Base-by-base conservation (phyloP, 495 filamentous ascomycete genomes). In the Paragyromitra xinjiangensis region DNA sequence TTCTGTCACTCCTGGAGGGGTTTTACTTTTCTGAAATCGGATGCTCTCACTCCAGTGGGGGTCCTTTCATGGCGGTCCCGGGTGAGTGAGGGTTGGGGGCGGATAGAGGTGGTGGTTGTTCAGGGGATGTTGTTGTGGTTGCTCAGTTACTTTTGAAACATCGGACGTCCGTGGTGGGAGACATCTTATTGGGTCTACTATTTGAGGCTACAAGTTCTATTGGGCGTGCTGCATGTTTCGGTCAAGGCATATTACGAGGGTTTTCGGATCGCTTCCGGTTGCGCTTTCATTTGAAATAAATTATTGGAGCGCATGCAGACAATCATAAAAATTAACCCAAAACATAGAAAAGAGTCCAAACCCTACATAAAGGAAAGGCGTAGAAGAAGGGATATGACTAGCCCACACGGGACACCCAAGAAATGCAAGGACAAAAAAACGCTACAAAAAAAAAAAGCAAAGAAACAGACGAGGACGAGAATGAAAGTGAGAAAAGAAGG, bases 11-110 rank as follows among this genome's bases (percentile, higher is more conserved):
- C 45, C 19, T 26, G 8, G 7, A 14, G 16, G 34, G 16, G 34
- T 37, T 37, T 37, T 50, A 9, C 16, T 58, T 26, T 50, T 74
- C 34, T 73, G 29, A 24, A 39, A 39, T 22, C 16, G 42, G 34
- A 65, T 69, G 48, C 56, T 56, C 73, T 65, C 74, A 72, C 69
- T 64, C 69, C 29, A 51, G 69, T 40, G 29, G 74, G 74, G 69
- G 61, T 59, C 61, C 62, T 73, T 73, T 73, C 74, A 77, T 77
- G 69, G 69, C 61, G 51, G 45, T 59, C 51, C 71, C 16, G 51
- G 61, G 29, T 34, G 29, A 34, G 51, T 16, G 51, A 50, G 64
- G 48, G 51, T 37, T 53, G 69, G 64, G 50, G 29, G 29, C 7
- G 11, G 42, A 16, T 55, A 19, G 67, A 50, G 56, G 62, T n/a